Conservation (phyloP, 2,329 filamentous ascomycete species). For the Xylariales sp. region DNA sequence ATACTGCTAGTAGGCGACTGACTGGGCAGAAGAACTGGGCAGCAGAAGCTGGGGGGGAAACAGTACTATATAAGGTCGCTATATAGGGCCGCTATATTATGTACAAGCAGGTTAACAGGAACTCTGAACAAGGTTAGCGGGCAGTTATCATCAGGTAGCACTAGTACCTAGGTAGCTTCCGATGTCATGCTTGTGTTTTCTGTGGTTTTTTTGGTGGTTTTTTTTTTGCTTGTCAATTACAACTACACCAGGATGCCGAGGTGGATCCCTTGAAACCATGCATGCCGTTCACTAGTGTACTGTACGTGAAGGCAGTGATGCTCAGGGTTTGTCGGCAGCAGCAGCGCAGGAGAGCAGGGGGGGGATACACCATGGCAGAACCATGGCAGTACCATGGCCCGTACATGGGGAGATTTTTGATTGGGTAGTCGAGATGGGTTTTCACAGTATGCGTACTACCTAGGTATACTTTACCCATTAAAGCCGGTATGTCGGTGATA, state of each 20-base stretch:
- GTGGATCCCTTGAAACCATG: slow-evolving; percentile 33
- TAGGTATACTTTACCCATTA: too few species aligned
- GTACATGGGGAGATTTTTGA: slow-evolving; percentile 10
- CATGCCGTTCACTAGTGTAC: slow-evolving; percentile 30
- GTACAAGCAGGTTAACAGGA: background rate
- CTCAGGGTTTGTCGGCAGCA: slow-evolving; percentile 16
- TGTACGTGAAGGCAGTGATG: background rate
- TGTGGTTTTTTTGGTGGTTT: background rate
- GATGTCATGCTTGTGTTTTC: slow-evolving; percentile 22
- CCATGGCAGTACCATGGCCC: too few species aligned
- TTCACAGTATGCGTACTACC: background rate
- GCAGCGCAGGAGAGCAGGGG: background rate
- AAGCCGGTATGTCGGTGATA: too few species aligned
- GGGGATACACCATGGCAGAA: too few species aligned
- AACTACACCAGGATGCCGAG: slow-evolving; percentile 20
- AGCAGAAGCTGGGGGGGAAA: too few species aligned
- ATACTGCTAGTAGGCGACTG: too few species aligned
- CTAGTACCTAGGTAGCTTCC: slow-evolving; percentile 16
- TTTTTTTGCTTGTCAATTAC: slow-evolving; percentile 5
- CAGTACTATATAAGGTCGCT: too few species aligned
- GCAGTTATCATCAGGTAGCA: slow-evolving; percentile 16
- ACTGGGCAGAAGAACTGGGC: too few species aligned
- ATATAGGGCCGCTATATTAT: too few species aligned
- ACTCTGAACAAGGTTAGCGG: slow-evolving; percentile 11
- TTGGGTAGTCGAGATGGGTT: slow-evolving; percentile 10